These are phyloP conservation scores for Trypanosoma caninum DNA, from an alignment of 208 protist genomes.

Conservation along the genomic window DNA sequence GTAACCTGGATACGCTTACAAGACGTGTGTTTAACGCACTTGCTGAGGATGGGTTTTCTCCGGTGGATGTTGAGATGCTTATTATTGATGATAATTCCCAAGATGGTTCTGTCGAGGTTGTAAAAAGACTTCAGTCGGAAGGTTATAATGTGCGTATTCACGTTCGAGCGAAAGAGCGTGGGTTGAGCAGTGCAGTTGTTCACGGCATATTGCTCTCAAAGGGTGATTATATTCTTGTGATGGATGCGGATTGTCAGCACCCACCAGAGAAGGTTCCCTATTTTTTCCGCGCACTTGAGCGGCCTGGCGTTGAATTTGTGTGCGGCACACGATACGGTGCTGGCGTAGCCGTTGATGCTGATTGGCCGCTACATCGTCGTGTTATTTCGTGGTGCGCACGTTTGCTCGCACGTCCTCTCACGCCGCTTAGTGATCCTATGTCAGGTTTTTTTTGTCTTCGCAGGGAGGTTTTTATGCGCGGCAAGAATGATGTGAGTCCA, in stretches of 20 bases:
- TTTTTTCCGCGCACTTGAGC: conserved; percentile 61
- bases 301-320: conserved; percentile 71
- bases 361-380: conserved; percentile 86
- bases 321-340: conserved; percentile 86
- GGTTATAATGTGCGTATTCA: conserved; percentile 74
- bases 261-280: conserved; percentile 80
- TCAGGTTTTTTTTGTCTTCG: conserved; percentile 91
- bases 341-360: conserved; percentile 69
- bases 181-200: conserved; percentile 88
- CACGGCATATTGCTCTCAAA: conserved; percentile 55
- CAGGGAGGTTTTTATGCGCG: conserved; percentile 49
- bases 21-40: conserved; percentile 72
- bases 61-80: conserved; percentile 58
- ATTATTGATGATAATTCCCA: conserved; percentile 90
- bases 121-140: conserved; percentile 47
- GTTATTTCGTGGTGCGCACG: conserved; percentile 86
- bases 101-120: conserved; percentile 83
- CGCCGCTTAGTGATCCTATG: conserved; percentile 90
- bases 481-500: conserved; percentile 51
- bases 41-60: conserved; percentile 31
- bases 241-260: conserved; percentile 93
- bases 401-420: conserved; percentile 81
- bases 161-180: conserved; percentile 78
- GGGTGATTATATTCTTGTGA: conserved; percentile 75
- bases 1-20: conserved; percentile 75